phyloP scores from a whole-genome alignment of 306 rosid genomes.

The Astragalus glycyphyllos region DNA sequence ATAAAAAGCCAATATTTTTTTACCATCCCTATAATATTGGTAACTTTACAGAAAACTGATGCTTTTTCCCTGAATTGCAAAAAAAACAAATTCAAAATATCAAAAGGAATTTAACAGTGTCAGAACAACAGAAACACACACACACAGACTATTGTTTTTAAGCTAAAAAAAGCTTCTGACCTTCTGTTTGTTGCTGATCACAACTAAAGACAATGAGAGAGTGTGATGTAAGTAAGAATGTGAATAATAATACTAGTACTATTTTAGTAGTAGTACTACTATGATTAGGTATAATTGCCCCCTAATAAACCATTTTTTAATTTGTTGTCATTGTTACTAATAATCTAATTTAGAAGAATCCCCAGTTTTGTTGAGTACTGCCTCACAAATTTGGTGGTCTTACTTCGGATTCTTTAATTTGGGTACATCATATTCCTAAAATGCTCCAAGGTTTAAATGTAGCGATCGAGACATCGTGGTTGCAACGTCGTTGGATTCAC shows the following conservation, averaged over 20 bases:
- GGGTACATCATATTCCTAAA: conserved; percentile 41
- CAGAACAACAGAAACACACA: conserved; percentile 43
- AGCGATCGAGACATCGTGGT: not conserved
- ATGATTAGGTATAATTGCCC: conserved; percentile 28
- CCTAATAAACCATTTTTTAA: conserved; percentile 44
- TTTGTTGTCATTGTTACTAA: conserved; percentile 42
- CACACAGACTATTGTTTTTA: conserved; percentile 44
- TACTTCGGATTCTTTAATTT: conserved; percentile 46
- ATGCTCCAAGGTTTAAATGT: conserved; percentile 29
- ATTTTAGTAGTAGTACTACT: conserved; percentile 24
- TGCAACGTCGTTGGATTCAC: no score
- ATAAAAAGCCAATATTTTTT: no score
- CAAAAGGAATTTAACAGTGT: conserved; percentile 50
- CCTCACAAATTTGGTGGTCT: conserved; percentile 47
- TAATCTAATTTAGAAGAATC: conserved; percentile 44
- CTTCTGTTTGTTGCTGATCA: conserved; percentile 33
- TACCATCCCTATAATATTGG: no score
- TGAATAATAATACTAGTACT: no score
- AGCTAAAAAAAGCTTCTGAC: conserved; percentile 48
- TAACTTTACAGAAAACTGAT: no score
- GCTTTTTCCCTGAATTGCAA: no score
- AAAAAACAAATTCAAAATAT: conserved; percentile 1
- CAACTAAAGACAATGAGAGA: conserved; percentile 46
- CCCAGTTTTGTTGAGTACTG: conserved; percentile 43
- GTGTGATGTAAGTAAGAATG: conserved; percentile 56